Evolutionary conservation across 1,139 yeast genomes (phyloP), one percentile per base, ranked within the genome.

Genomic region (Diutina catenulata): DNA sequence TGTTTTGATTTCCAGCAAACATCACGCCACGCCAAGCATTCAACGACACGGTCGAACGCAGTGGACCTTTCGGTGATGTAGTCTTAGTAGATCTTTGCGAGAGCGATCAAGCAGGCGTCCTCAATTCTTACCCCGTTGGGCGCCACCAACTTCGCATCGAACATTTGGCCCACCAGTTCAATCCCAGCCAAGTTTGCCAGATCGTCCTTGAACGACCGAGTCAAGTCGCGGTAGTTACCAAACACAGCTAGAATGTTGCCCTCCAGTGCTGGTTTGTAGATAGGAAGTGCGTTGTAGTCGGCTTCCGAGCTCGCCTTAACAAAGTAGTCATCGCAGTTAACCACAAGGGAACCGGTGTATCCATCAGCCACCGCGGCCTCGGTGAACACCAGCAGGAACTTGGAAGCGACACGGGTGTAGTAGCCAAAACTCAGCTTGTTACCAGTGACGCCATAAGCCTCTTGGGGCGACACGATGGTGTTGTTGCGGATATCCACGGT

Each of bases 391-490:
- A 75, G 64, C 36, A 76, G 72, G 49, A 86, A 77, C 9, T 62
- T 54, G 38, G 64, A 62, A 3, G 82, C 83, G 14, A 80, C 59
- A 41, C 96, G 64, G 3, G 87, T 88, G 43, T 70, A 74, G 55
- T 81, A 87, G 0, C 94, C 95, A 55, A 77, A 82, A 5, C 80
- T 64, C 6, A 74, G 64, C 43, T 68, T 69, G 28, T 72, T 69
- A 0, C 87, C 87, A 4, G 63, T 58, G 3, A 57, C 49, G 1
- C 82, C 83, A 51, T 83, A 84, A 0, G 94, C 94, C 38, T 72
- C 75, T 14, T 60, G 47, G 3, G 94, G 87, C 1, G 88, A 73
- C 0, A 83, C 93, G 6, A 84, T 73, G 40, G 70, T 70, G 41
- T 68, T 69, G 23, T 70, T 70, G 39, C 72, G 64, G 23, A 74